Conservation (phyloP, 371 early-diverging fungal genomes). For the Mucor piriformis region DNA sequence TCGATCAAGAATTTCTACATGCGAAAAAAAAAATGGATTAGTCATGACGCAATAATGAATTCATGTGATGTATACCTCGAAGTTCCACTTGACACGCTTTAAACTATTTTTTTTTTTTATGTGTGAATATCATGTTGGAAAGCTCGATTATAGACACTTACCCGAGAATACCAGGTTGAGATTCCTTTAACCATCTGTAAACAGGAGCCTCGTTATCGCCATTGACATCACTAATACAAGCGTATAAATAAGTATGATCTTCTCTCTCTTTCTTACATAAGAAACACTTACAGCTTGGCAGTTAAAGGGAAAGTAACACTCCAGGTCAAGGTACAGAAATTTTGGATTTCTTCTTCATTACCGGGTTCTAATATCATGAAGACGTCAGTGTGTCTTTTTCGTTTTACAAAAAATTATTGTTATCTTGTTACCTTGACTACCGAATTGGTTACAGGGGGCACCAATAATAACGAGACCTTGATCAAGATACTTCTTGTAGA, state of each 20-base stretch:
- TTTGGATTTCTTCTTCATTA: conserved; percentile 60
- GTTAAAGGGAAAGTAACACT: conserved; percentile 84
- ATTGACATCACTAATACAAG: conserved; percentile 66
- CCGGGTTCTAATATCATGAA: conserved; percentile 45
- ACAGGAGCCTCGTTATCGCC: conserved; percentile 72
- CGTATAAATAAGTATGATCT: conserved; percentile 1
- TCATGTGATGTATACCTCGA: conserved; percentile 40
- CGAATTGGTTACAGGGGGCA: conserved; percentile 90
- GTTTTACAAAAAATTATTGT: not conserved
- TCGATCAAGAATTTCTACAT: conserved; percentile 69
- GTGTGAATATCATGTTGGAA: not conserved
- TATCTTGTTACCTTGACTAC: conserved; percentile 56
- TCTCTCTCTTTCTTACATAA: not conserved
- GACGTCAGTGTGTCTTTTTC: not conserved
- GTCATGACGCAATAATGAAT: not conserved
- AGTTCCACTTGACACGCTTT: conserved; percentile 76
- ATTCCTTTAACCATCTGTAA: conserved; percentile 68
- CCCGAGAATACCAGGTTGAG: conserved; percentile 59
- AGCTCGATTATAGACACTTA: conserved; percentile 1
- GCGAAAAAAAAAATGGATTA: conserved; percentile 1
- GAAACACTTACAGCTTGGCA: conserved; percentile 65
- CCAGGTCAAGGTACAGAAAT: conserved; percentile 70
- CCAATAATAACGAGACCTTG: conserved; percentile 70
- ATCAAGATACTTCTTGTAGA: conserved; percentile 78
- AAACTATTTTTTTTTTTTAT: too few species aligned